Conservation (phyloP, 306 rosid genomes). For the apple (Malus domestica) region ASM211411v1 NC_041789.1:27522501-27523000, state of each 20-base stretch:
- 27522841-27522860: constrained; percentile 8
- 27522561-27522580: constrained; percentile 81
- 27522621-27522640: constrained; percentile 28
- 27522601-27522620: constrained; percentile 71
- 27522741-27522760: constrained; percentile 47
- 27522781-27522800: constrained; percentile 32
- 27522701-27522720: constrained; percentile 74
- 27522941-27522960: too few species aligned
- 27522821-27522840: constrained; percentile 8
- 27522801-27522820: constrained; percentile 26
- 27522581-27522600: constrained; percentile 79
- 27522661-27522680: constrained; percentile 59
- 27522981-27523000: too few species aligned
- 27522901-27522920: too few species aligned
- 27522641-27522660: constrained; percentile 18
- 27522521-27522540: neutral
- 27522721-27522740: constrained; percentile 55
- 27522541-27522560: constrained; percentile 20
- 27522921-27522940: too few species aligned
- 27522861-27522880: neutral
- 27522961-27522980: too few species aligned
- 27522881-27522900: neutral
- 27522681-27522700: constrained; percentile 63
- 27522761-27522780: constrained; percentile 36
- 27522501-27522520: neutral